Evolutionary conservation across 768 basidiomycete species (phyloP), one percentile per base, ranked within the genome.

Genomic region (Chalciporus piperatus): DNA sequence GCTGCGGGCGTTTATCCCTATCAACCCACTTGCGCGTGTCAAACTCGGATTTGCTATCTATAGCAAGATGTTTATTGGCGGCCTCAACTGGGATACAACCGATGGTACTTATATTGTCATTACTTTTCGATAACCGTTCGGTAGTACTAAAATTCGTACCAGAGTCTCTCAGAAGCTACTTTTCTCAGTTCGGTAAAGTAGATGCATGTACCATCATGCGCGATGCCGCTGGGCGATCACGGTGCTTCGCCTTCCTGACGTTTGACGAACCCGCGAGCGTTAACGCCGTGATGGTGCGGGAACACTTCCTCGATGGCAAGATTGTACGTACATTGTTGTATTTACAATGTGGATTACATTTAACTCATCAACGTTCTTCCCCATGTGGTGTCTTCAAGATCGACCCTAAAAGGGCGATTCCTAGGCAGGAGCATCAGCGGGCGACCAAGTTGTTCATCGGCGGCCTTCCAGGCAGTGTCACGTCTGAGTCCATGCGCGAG

Each of bases 11-110:
- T 69, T 55, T 65, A 25, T 61, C 50, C 55, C 22, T 66, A 41
- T 61, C 64, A 55, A 57, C 57, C 32, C 58, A 22, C 55, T 47
- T 63, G 50, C 66, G 54, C 57, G 58, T 66, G 55, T 53, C 59
- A 51, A 56, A 53, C 54, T 52, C 52, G 43, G 48, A 45, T 59
- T 39, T 59, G 41, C 56, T 60, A 62, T 74, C 69, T 75, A 71
- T 78, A 98, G 97, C 73, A 99, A 99, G 80, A 99, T 99, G 97
- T 99, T 99, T 73, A 95, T 99, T 68, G 97, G 97, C 57, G 97
- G 97, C 59, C 79, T 99, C 59, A 97, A 98, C 76, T 99, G 97
- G 97, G 96, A 98, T 73, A 98, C 97, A 64, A 96, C 92, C 69
- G 97, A 98, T 80, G 96, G 97, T 99, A 82, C 72, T 67, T 74